Base-by-base conservation (phyloP, 371 early-diverging fungal genomes). In the Polyrhizophydium stewartii region DNA sequence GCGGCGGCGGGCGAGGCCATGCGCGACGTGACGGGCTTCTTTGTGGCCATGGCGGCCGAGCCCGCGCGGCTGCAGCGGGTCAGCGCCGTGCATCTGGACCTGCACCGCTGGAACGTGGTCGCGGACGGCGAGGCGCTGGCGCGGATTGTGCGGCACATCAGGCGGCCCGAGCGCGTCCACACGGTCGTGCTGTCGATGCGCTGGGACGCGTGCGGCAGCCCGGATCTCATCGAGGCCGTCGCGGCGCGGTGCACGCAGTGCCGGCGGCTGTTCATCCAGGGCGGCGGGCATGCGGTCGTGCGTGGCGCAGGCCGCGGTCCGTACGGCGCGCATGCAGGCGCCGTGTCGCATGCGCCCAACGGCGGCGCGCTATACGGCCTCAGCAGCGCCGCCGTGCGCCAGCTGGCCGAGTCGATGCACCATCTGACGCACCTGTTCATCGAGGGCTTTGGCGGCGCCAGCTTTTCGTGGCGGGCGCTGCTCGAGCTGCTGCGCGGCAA, bases 141-240 rank as follows among this genome's bases (percentile, higher is more conserved):
- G 53, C 10, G 32, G 9, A n/a, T 60, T 9, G 25, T 60, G 12
- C 10, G 17, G 25, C 21, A 10, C 16, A 58, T 60, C 9, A 57
- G 22, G 1, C 27, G 41, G 10, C 55, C 55, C 13, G 41, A 33
- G 13, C 55, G 33, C n/a, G 61, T 59, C 1, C 55, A 59, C 37
- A 60, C 61, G 24, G 17, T 60, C 25, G 61, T 60, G 12, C 28
- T 60, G 61, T 32, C 22, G 35, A 53, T 53, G 51, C 21, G 30
- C 37, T 60, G 61, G 61, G 37, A n/a, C 9, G 38, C 61, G 16
- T 21, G 25, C 27, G 61, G 61, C 55, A 33, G 32, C 27, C 32
- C 28, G 17, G 22, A 27, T 7, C 53, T 60, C 12, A 21, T 60
- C 13, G 9, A 25, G 9, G 16, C 25, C 13, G 21, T 60, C 21